Base-by-base conservation (phyloP, 352 stramenopile species). In the Phytopythium boreale region DNA sequence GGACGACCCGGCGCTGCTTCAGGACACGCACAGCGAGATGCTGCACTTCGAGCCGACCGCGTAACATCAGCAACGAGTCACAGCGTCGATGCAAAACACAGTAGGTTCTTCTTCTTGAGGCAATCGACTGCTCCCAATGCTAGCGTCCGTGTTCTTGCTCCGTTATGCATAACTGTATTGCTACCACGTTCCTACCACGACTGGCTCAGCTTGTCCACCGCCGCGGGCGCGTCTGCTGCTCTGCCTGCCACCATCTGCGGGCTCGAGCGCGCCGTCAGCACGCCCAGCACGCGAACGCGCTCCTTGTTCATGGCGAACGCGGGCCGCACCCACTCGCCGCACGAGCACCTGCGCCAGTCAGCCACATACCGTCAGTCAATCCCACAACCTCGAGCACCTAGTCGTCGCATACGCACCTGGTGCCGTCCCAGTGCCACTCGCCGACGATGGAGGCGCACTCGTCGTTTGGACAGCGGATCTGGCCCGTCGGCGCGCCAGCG, bases 391-490 rank as follows among this genome's bases (percentile, higher is more conserved):
- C 12, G 3, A 27, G 34, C 5, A 7, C 0, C 2, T n/a, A 10
- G 24, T 24, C 31, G 34, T 15, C 7, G 17, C 31, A 19, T 9
- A 70, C 70, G 56, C 62, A 83, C 77, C 70, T 77, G 26, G 71
- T 49, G 29, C 71, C 74, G 56, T 84, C 75, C 79, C 79, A 88
- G n/a, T 61, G 65, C 77, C 76, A 89, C 52, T 89, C 64, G 0
- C 80, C 80, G 19, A 89, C 70, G 34, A 76, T 52, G 2, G 63
- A 66, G 15, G 49, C 62, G 59, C 80, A 89, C 5, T 31, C 56
- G 34, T 72, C 55, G 56, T 75, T 84, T 31, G 76, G 77, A 65
- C 80, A 89, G 29, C 60, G 61, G 55, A 89, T 75, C 49, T 59
- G 26, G 9, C 80, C 80, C 15, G 71, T 63, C 17, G 62, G 39